Evolutionary conservation across 352 stramenopile genomes (phyloP).

Genomic region (Phytophthora macrochlamydospora): DNA sequence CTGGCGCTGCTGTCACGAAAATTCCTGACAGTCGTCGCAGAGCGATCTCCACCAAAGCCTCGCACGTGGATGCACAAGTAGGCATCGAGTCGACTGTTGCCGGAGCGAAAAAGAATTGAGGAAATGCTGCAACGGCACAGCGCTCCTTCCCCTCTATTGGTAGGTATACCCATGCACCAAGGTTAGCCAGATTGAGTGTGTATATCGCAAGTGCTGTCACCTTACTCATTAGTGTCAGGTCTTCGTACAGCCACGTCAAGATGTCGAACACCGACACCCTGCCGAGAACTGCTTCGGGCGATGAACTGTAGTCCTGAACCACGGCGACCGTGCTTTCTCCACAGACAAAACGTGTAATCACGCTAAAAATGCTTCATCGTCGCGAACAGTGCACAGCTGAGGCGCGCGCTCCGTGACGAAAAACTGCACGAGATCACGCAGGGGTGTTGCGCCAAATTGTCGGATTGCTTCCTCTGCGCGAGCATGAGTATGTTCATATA

Average conservation of each 20-base stretch:
- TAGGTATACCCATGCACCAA: background rate
- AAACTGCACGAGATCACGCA: slow-evolving; percentile 45
- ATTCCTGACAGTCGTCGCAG: slow-evolving; percentile 37
- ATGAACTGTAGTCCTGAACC: slow-evolving; percentile 25
- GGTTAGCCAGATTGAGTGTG: slow-evolving; percentile 1
- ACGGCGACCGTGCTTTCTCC: slow-evolving; percentile 48
- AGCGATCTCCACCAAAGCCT: slow-evolving; percentile 44
- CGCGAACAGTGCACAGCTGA: slow-evolving; percentile 37
- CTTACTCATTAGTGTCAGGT: slow-evolving; percentile 64
- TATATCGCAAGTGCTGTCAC: background rate
- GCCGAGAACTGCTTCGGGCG: slow-evolving; percentile 41
- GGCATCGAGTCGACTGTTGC: slow-evolving; percentile 22
- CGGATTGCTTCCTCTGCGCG: slow-evolving; percentile 46
- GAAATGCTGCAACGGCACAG: slow-evolving; percentile 46
- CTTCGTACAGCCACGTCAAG: slow-evolving; percentile 61
- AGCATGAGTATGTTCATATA: slow-evolving; percentile 42
- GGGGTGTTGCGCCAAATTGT: slow-evolving; percentile 31
- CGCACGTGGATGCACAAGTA: slow-evolving; percentile 29
- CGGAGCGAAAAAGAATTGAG: slow-evolving; percentile 53
- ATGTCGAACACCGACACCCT: slow-evolving; percentile 47
- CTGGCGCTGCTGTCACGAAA: slow-evolving; percentile 18
- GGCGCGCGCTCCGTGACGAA: slow-evolving; percentile 24
- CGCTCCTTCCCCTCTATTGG: slow-evolving; percentile 37
- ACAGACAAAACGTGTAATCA: slow-evolving; percentile 57
- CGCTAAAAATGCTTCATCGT: slow-evolving; percentile 65